Percentiles rank a stretch among this genome's conserved stretches.
These are phyloP conservation scores for Rhizophora mangle DNA, from an alignment of 345 rosid species.

Conservation along the genomic window DNA sequence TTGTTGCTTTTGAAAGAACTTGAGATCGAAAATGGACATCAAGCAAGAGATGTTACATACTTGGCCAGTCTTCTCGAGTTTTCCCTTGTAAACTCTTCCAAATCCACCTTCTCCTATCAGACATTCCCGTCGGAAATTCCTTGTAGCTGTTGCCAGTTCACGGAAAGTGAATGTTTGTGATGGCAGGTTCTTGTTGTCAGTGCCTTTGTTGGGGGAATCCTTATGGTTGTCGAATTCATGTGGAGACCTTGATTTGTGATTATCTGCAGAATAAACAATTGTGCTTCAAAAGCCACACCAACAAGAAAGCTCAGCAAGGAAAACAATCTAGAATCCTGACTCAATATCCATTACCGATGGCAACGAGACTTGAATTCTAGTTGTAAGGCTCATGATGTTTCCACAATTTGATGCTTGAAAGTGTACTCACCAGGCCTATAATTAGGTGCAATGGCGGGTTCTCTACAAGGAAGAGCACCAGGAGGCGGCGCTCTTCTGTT, in stretches of 20 bases:
- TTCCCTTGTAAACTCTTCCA: conserved; percentile 88
- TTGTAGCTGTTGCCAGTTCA: conserved; percentile 81
- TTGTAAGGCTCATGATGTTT: neutral
- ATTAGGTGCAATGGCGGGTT: conserved; percentile 10
- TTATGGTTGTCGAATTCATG: neutral
- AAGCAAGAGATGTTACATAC: conserved; percentile 22
- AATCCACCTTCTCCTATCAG: conserved; percentile 93
- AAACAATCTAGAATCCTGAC: neutral
- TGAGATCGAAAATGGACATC: neutral
- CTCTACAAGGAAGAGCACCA: conserved; percentile 16
- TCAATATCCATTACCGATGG: neutral
- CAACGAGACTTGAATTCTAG: neutral
- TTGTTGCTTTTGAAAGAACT: neutral
- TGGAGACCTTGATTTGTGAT: conserved; percentile 21
- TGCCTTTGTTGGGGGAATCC: conserved; percentile 27
- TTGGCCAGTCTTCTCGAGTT: conserved; percentile 59
- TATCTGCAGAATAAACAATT: conserved; percentile 19
- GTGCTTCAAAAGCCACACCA: neutral
- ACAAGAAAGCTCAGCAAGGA: neutral
- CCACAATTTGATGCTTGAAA: neutral
- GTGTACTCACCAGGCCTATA: conserved; percentile 28
- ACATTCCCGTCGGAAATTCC: conserved; percentile 85
- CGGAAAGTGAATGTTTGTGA: conserved; percentile 80
- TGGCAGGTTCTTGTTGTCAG: conserved; percentile 41
- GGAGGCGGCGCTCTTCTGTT: conserved; percentile 21